These are phyloP conservation scores for Tricholoma terreum DNA, from an alignment of 768 basidiomycete genomes.

Conservation along the genomic window DNA sequence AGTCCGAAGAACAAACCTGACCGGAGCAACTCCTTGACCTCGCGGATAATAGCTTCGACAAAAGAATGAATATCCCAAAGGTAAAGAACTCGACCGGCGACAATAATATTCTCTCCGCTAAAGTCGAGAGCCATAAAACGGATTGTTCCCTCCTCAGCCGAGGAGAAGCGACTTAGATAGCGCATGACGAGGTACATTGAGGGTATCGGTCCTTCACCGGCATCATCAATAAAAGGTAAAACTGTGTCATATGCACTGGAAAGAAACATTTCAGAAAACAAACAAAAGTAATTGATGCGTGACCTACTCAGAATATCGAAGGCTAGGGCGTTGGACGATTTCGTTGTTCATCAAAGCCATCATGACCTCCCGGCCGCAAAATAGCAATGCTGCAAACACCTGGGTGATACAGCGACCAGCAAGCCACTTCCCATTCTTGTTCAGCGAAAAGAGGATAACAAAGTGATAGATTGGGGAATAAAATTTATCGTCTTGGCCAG, in stretches of 20 bases:
- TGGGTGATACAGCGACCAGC: background rate
- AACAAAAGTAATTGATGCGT: background rate
- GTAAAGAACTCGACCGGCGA: slow-evolving; percentile 11
- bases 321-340: background rate
- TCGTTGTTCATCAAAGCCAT: background rate
- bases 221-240: slow-evolving; percentile 12
- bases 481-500: background rate
- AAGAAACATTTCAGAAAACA: background rate
- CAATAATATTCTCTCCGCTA: slow-evolving; percentile 14
- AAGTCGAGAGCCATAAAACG: slow-evolving; percentile 8
- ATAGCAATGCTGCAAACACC: background rate
- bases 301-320: slow-evolving; percentile 1
- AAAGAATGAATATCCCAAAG: slow-evolving; percentile 11
- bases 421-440: background rate
- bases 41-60: slow-evolving; percentile 10
- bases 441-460: background rate
- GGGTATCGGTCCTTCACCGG: slow-evolving; percentile 4
- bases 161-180: background rate
- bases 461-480: background rate
- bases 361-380: background rate
- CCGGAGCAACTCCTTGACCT: slow-evolving; percentile 10
- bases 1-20: slow-evolving; percentile 11
- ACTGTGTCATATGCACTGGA: slow-evolving; percentile 10
- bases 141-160: slow-evolving; percentile 10
- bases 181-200: background rate